Evolutionary conservation across 768 basidiomycete genomes (phyloP).

Genomic region (Tulasnella calospora): DNA sequence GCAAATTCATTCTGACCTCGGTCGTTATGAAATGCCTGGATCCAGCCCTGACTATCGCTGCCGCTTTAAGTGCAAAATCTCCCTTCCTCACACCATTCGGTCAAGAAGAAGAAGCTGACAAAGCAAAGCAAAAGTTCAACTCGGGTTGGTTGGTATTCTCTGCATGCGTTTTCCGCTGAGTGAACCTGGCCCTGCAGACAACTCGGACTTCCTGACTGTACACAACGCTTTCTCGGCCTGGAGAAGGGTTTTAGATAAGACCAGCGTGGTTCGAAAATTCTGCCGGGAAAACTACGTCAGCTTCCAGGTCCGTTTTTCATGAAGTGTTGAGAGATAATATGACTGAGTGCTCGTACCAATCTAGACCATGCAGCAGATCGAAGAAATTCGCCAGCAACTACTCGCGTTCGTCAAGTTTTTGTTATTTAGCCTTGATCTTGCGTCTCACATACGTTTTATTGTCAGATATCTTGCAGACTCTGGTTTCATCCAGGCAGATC

Average conservation of each 20-base stretch:
- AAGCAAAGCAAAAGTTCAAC: slow-evolving; percentile 74
- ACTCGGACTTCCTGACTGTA: slow-evolving; percentile 91
- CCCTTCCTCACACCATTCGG: slow-evolving; percentile 90
- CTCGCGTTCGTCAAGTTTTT: slow-evolving; percentile 48
- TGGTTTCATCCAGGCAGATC: slow-evolving; percentile 68
- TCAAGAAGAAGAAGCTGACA: slow-evolving; percentile 77
- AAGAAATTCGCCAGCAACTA: slow-evolving; percentile 90
- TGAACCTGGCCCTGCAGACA: slow-evolving; percentile 49
- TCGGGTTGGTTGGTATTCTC: slow-evolving; percentile 47
- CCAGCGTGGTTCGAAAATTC: slow-evolving; percentile 60
- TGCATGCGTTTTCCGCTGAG: neutral
- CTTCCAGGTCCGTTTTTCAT: slow-evolving; percentile 54
- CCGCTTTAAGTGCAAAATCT: slow-evolving; percentile 85
- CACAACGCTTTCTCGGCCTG: slow-evolving; percentile 87
- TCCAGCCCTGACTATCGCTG: slow-evolving; percentile 94
- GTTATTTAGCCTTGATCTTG: slow-evolving; percentile 13
- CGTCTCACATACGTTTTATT: slow-evolving; percentile 28
- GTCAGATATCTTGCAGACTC: slow-evolving; percentile 82
- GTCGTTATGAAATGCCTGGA: slow-evolving; percentile 85
- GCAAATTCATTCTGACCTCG: slow-evolving; percentile 84
- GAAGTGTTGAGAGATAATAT: neutral
- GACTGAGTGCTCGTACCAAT: neutral
- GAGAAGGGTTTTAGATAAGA: slow-evolving; percentile 67
- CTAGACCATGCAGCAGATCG: slow-evolving; percentile 90
- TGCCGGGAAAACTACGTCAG: slow-evolving; percentile 77